Base-by-base conservation (phyloP, 1,284 basidiomycete genomes). In the Apiotrichum laibachii region DNA sequence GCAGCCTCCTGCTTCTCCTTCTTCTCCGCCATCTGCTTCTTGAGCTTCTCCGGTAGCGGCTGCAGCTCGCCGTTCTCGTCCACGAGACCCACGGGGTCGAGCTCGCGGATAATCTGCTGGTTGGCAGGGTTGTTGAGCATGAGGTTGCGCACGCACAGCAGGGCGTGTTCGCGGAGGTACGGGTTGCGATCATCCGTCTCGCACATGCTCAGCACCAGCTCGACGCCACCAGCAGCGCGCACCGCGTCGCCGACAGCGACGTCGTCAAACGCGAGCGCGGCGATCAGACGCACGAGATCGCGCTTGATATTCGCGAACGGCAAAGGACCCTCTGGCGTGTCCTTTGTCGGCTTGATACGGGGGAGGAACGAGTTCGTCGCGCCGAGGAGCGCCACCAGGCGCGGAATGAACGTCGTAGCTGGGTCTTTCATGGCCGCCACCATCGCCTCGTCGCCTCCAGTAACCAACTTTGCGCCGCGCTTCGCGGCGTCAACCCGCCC, bases 121-220 rank as follows among this genome's bases (percentile, higher is more conserved):
- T 91, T 95, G 61, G 85, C 87, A 18, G 77, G 65, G 71, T 94
- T 95, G 45, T 82, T 80, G 64, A 86, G 81, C 59, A 94, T 82
- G 26, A 94, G 74, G 75, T 89, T 91, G 48, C 85, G 85, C 21
- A 95, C 80, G 13, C 90, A 82, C 65, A 95, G 86, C 46, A 95
- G 84, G 2, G 92, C 90, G 73, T 95, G 89, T 76, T 95, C 92
- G 42, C 90, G 85, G 49, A 96, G 79, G 78, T 90, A 93, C 44
- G 91, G 90, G 76, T 94, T 95, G 58, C 86, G 80, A 67, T 93
- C 91, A 72, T 96, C 92, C 31, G 92, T 82, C 22, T 90, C 89
- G 73, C 90, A 94, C 79, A 92, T 80, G 66, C 87, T 87, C 82
- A 95, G 85, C 8, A 95, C 82, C 45, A 90, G 82, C 56, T 85